Evolutionary conservation across 2,329 filamentous ascomycete species (phyloP).

Genomic region (Alternaria ventricosa): DNA sequence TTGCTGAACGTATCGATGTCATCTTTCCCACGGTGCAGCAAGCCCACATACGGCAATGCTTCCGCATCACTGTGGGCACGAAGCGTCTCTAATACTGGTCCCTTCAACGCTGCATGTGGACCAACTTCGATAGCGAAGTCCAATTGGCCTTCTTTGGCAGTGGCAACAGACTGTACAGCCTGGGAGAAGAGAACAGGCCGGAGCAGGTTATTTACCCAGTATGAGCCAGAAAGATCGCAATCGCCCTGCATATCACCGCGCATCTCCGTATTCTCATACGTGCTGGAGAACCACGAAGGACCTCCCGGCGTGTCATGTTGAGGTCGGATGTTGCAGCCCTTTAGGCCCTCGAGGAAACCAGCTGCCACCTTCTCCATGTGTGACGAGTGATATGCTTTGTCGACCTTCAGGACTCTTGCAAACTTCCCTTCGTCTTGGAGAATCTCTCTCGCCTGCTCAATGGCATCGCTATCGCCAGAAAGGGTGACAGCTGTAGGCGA

Average conservation of each 20-base stretch:
- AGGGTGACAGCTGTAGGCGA: conserved; percentile 50
- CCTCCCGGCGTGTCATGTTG: not conserved
- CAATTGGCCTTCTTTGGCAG: not conserved
- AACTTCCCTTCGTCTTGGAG: conserved; percentile 50
- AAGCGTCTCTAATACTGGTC: conserved; percentile 3
- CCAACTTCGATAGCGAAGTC: conserved; percentile 50
- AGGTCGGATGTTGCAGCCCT: not conserved
- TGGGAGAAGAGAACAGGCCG: not conserved
- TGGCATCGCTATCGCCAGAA: conserved; percentile 52
- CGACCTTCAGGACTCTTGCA: conserved; percentile 49
- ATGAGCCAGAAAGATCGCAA: not conserved
- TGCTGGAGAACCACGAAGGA: not conserved
- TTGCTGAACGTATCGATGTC: conserved; percentile 28
- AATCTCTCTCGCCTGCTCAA: conserved; percentile 38
- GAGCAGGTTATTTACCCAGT: not conserved
- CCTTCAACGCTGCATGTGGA: conserved; percentile 53
- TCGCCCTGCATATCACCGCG: not conserved
- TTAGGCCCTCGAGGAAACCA: not conserved
- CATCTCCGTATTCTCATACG: not conserved
- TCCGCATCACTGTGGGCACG: not conserved
- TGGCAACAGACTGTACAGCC: not conserved
- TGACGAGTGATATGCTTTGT: conserved; percentile 56
- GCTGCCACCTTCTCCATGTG: conserved; percentile 28
- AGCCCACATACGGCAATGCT: conserved; percentile 2
- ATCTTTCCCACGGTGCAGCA: conserved; percentile 8